Conservation (phyloP, 768 basidiomycete species). For the Mycena rosella region DNA sequence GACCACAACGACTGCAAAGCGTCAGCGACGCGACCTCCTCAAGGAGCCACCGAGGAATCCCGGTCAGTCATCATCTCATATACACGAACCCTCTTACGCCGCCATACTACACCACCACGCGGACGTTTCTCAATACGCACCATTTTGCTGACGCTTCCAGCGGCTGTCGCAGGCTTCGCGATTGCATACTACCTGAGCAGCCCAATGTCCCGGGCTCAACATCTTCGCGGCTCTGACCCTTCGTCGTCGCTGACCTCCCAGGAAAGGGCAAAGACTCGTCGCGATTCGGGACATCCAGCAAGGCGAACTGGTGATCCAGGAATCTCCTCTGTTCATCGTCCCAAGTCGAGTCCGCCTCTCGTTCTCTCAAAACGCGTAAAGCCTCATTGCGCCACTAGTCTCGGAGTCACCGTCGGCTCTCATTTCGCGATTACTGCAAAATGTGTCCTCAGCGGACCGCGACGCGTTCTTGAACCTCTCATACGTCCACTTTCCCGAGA, state of each 20-base stretch:
- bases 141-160: slow-evolving; percentile 9
- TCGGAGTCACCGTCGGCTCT: slow-evolving; percentile 59
- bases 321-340: slow-evolving; percentile 69
- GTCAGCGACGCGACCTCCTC: slow-evolving; percentile 16
- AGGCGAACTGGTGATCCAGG: slow-evolving; percentile 70
- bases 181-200: background rate
- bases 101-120: background rate
- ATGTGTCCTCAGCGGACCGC: slow-evolving; percentile 48
- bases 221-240: too few species aligned
- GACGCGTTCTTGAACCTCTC: slow-evolving; percentile 67
- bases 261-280: slow-evolving; percentile 67
- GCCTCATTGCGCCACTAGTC: slow-evolving; percentile 46
- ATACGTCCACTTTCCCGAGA: slow-evolving; percentile 63
- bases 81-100: background rate
- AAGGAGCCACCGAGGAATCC: background rate
- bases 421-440: slow-evolving; percentile 52
- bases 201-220: background rate
- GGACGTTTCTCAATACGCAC: background rate
- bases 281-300: slow-evolving; percentile 68
- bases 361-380: background rate
- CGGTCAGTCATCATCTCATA: background rate
- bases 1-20: slow-evolving; percentile 16
- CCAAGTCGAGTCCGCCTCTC: slow-evolving; percentile 55
- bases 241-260: slow-evolving; percentile 60
- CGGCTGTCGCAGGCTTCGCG: too few species aligned